Base-by-base conservation (phyloP, 345 rosid species). In the Schrenkiella parvula region DNA sequence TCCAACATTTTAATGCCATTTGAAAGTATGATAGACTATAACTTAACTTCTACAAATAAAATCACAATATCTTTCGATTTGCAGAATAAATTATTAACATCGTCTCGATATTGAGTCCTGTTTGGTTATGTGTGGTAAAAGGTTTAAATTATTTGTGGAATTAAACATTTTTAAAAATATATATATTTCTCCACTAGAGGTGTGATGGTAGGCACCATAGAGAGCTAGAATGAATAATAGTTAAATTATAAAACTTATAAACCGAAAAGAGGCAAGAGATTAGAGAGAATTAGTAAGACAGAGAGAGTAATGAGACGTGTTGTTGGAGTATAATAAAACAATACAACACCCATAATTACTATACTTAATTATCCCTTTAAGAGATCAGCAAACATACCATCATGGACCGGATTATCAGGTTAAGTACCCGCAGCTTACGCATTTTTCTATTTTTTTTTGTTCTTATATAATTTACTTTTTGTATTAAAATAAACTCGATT, bases 341-440 rank as follows among this genome's bases (percentile, higher is more conserved):
- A 11, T 53, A 34, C 66, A 70, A 34, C 74, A 59, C 26, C n/a
- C 59, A 71, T 71, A 39, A 71, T 71, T 50, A 61, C 42, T 38
- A 37, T 37, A 61, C 75, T 50, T 71, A 65, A 73, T 65, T 37
- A 66, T 37, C 23, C 34, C 22, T 74, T 73, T n/a, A 66, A 29
- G 39, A 28, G 23, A 46, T 58, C 21, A 66, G 2, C 54, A 47
- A 57, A 74, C 78, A 74, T 58, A 66, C 35, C 37, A 74, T 73
- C 58, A 73, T 73, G 37, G 9, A 73, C 69, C 71, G 58, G 68
- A 72, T 64, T 42, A 54, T 72, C 64, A 72, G 37, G 57, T 64
- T 51, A 42, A 28, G 25, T 61, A 57, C 46, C 22, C 34, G n/a
- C n/a, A 31, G 8, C 64, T 35, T 35, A 37, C 8, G 15, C 18